Evolutionary conservation across 2,329 filamentous ascomycete species (phyloP), one percentile per base, ranked within the genome.

Genomic region (Colletotrichum acutatum): DNA sequence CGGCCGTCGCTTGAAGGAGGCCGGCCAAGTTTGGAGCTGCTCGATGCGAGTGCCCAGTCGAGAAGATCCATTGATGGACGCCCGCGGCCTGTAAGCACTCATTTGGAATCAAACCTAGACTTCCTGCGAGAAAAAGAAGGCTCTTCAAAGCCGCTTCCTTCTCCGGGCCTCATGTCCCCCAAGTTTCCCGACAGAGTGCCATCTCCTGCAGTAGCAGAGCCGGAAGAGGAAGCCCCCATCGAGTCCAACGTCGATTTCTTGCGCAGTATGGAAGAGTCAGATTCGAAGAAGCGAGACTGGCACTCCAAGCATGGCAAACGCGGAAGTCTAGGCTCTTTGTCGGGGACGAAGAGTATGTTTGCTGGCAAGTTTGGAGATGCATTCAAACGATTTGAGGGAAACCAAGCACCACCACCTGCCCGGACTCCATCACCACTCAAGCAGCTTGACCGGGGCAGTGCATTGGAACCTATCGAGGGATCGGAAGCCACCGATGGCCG

Each of bases 341-440:
- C 93, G 7, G 91, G 91, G 52, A 93, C 93, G 30, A 97, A 97
- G 82, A 94, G 91, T 70, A 90, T 97, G 49, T 86, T 98, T n/a
- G 92, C 92, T 5, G 94, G 95, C 28, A 95, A 93, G 77, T 98
- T 98, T 80, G 95, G 95, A 0, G 95, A 98, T 78, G 95, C 96
- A 3, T 98, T 98, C 84, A 95, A 96, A 79, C 90, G 93, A 6
- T 98, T 98, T 77, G 97, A 99, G 81, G 87, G 86, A 28, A 89
- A 86, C 72, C 82, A 82, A 72, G 78, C 78, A 75, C 75, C 76
- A 12, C 78, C 77, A 19, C 80, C 76, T n/a, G 78, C 77, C 7
- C 83, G 86, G 46, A 85, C 86, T 16, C 84, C 87, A 1, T 89
- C 88, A 5, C 88, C 87, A 4, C 81, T 85, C 30, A 87, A 86